Evolutionary conservation across 805 yeast species (phyloP).

Genomic region (Saccharomycopsis malanga): DNA sequence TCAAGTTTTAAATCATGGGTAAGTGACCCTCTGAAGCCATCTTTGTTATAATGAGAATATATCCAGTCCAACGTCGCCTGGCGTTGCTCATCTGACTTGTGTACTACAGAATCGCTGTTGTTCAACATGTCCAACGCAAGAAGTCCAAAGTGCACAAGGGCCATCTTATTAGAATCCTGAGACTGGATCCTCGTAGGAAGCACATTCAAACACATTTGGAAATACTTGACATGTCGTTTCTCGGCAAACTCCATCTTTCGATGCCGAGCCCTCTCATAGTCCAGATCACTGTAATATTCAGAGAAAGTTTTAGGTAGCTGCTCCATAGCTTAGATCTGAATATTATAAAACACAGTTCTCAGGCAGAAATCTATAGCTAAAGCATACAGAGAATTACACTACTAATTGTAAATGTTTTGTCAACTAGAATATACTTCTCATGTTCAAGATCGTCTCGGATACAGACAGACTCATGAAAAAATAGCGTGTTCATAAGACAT

Average conservation of each 20-base stretch:
- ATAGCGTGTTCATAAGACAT: too few species aligned
- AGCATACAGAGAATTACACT: too few species aligned
- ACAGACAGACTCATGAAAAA: too few species aligned
- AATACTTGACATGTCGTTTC: constrained; percentile 34
- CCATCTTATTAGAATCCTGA: constrained; percentile 63
- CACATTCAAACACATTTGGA: constrained; percentile 43
- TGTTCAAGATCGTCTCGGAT: too few species aligned
- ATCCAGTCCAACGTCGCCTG: constrained; percentile 36
- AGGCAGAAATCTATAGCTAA: too few species aligned
- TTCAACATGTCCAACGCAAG: constrained; percentile 51
- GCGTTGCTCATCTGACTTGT: constrained; percentile 28
- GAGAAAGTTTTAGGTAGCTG: constrained; percentile 6
- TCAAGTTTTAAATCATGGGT: constrained; percentile 32
- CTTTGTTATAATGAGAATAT: constrained; percentile 38
- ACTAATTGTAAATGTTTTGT: too few species aligned
- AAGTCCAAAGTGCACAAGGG: constrained; percentile 65
- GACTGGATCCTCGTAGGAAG: constrained; percentile 51
- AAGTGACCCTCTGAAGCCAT: constrained; percentile 55
- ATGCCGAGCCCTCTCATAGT: not conserved
- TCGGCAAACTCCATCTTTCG: constrained; percentile 7
- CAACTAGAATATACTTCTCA: too few species aligned
- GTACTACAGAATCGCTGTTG: constrained; percentile 25
- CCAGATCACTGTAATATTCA: not conserved
- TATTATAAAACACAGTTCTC: too few species aligned
- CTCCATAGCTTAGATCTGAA: too few species aligned